phyloP scores from a whole-genome alignment of 495 filamentous ascomycete genomes.

The Aspergillus egyptiacus region DNA sequence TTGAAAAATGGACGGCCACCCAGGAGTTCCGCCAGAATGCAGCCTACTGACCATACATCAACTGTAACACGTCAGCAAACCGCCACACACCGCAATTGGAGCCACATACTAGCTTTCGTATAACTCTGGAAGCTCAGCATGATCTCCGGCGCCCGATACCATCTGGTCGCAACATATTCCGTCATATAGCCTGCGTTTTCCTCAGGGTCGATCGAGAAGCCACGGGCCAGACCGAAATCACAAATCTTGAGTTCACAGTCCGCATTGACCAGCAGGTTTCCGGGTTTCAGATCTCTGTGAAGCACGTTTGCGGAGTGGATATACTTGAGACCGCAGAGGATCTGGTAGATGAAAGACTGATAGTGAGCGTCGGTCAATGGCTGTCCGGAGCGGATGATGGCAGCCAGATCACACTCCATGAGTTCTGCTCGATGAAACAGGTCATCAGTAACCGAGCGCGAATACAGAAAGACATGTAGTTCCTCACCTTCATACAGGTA shows the following conservation, averaged over 20 bases:
- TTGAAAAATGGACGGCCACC: conserved; percentile 98
- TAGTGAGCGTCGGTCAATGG: conserved; percentile 94
- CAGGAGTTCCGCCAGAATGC: conserved; percentile 93
- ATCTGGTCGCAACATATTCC: conserved; percentile 96
- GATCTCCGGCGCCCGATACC: conserved; percentile 98
- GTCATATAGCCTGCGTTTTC: conserved; percentile 99
- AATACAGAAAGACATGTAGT: not conserved
- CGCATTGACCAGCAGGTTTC: conserved; percentile 94
- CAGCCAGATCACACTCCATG: conserved; percentile 98
- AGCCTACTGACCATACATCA: conserved; percentile 98
- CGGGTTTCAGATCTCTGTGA: conserved; percentile 93
- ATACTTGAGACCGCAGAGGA: conserved; percentile 93
- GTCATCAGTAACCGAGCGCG: not conserved
- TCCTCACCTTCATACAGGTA: conserved; percentile 92
- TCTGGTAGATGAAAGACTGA: conserved; percentile 93
- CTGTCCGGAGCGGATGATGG: conserved; percentile 95
- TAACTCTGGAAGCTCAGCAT: conserved; percentile 99
- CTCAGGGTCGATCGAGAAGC: conserved; percentile 93
- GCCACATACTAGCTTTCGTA: conserved; percentile 95
- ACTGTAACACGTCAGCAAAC: conserved; percentile 49
- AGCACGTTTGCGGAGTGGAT: conserved; percentile 98
- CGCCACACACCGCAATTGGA: too few relatives aligned
- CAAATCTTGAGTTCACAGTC: conserved; percentile 99
- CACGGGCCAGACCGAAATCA: conserved; percentile 93
- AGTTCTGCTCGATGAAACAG: conserved; percentile 56